Conservation (phyloP, 495 filamentous ascomycete genomes). For the Neurospora sp. region DNA sequence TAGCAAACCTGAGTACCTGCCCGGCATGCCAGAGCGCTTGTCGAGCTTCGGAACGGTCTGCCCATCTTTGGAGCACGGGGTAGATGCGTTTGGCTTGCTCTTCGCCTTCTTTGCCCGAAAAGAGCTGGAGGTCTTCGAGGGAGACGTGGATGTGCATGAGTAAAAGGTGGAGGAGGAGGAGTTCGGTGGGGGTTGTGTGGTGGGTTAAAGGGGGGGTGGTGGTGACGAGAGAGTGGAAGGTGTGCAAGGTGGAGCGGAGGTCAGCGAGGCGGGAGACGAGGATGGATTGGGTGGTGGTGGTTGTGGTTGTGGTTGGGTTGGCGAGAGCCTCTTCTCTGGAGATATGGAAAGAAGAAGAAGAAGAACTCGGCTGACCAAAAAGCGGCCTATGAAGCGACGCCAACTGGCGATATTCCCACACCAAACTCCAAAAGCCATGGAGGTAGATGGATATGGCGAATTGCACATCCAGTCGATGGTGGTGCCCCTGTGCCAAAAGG, state of each 20-base stretch:
- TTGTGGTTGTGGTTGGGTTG: background rate
- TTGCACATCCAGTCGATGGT: constrained; percentile 39
- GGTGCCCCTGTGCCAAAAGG: constrained; percentile 23
- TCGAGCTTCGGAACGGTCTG: constrained; percentile 36
- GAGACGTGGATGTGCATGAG: constrained; percentile 52
- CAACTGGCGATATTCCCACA: constrained; percentile 51
- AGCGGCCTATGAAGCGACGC: constrained; percentile 30
- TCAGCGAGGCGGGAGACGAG: constrained; percentile 44
- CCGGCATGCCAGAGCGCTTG: constrained; percentile 54
- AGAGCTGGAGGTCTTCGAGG: constrained; percentile 54
- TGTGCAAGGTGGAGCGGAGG: constrained; percentile 25
- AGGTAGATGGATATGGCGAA: constrained; percentile 42
- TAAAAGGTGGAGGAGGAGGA: constrained; percentile 47
- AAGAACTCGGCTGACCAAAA: background rate
- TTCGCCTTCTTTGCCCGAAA: constrained; percentile 52
- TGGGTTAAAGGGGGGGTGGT: constrained; percentile 42
- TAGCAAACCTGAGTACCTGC: no score
- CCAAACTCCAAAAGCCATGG: constrained; percentile 47
- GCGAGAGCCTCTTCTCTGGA: background rate
- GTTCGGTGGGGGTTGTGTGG: constrained; percentile 50
- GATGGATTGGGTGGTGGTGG: constrained; percentile 10
- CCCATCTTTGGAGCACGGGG: constrained; percentile 44
- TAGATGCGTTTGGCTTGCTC: constrained; percentile 47
- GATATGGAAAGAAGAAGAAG: background rate
- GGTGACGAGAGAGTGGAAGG: constrained; percentile 18